phyloP scores from a whole-genome alignment of 2,329 filamentous ascomycete genomes.

The Talaromyces sp. region DNA sequence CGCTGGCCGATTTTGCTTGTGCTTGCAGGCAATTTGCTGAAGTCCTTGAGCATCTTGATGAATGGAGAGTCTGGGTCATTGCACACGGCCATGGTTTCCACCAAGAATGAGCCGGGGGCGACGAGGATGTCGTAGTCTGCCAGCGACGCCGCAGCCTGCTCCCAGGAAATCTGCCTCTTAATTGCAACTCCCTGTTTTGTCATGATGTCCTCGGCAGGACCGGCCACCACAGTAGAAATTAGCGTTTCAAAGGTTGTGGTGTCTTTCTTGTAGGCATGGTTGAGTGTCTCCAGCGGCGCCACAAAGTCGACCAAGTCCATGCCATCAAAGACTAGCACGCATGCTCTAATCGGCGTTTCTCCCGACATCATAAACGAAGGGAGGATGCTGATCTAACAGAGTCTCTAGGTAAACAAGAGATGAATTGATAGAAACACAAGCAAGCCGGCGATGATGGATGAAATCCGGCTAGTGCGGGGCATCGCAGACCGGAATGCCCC shows the following conservation, averaged over 20 bases:
- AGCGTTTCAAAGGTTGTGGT: neutral
- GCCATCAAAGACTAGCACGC: conserved; percentile 1
- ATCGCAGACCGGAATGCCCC: neutral
- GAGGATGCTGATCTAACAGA: neutral
- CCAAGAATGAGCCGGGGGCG: neutral
- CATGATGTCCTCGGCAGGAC: neutral
- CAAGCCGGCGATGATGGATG: neutral
- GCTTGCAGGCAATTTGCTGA: neutral
- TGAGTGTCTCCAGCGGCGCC: conserved; percentile 3
- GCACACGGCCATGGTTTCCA: neutral
- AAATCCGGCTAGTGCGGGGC: neutral
- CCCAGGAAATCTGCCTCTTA: neutral
- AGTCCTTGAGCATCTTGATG: neutral
- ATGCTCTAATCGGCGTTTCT: neutral
- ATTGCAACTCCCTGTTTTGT: neutral
- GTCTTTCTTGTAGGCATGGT: neutral
- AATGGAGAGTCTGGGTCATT: neutral
- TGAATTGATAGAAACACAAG: neutral
- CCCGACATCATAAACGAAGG: neutral
- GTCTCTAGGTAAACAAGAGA: neutral
- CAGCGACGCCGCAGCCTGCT: neutral
- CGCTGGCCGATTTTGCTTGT: neutral
- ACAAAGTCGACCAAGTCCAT: conserved; percentile 6
- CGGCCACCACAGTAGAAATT: neutral
- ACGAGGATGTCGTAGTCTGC: neutral